Base-by-base conservation (phyloP, 2,329 filamentous ascomycete species). In the Claviceps capensis region DNA sequence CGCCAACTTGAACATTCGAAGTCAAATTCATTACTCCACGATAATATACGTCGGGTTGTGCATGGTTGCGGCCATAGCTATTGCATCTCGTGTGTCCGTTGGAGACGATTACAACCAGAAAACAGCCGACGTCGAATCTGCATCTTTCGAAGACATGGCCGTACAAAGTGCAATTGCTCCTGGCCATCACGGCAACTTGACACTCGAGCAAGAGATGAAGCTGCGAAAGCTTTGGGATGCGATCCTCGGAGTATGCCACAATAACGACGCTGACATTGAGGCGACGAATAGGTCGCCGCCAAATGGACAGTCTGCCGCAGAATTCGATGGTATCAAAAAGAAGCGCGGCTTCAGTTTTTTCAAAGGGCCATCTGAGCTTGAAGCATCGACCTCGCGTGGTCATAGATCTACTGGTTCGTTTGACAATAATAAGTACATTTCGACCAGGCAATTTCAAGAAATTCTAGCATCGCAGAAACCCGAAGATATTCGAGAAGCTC, bases 371-470 rank as follows among this genome's bases (percentile, higher is more conserved):
- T 63, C 64, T 17, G 70, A 71, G 41, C 30, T 30, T 23, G 40
- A 26, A 23, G 63, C 68, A 11, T 58, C 65, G n/a, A 55, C 63
- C 7, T 59, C 64, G 14, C 60, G 66, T 19, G 52, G 60, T 30
- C 62, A 66, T 3, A 64, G 67, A 2, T 58, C 68, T 56, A 70
- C 64, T 51, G 67, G 69, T 23, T 77, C 71, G 30, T 78, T 81
- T 13, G 71, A 73, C 3, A 86, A 96, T 52, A 93, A 98, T 71
- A 98, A 97, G 71, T 91, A 94, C 65, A 90, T 89, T 47, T 86
- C 93, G 67, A 86, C 79, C 40, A 93, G 91, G 68, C 82, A 89
- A 48, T 96, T 89, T 68, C 80, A 88, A 59, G 82, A 91, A 42
- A 88, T 88, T 0, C 69, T 98, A 9, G 83, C 85, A 48, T 87